These are phyloP conservation scores for Fusarium sp. DNA, from an alignment of 2,329 filamentous ascomycete genomes.

Conservation along the genomic window DNA sequence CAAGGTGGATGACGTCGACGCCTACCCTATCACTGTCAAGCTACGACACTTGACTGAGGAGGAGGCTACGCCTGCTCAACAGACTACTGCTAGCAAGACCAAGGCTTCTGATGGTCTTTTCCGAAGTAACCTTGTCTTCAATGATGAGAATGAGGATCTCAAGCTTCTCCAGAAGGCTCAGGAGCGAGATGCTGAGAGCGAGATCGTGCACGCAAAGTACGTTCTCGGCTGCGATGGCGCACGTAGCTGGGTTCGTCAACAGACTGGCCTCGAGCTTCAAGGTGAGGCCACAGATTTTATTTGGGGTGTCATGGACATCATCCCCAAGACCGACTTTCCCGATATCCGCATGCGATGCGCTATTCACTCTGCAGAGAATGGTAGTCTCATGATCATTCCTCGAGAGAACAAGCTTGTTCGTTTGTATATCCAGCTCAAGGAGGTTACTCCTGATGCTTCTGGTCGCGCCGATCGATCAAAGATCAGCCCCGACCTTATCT, in stretches of 20 bases:
- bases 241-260: slow-evolving; percentile 71
- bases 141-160: slow-evolving; percentile 62
- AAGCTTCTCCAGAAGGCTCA: slow-evolving; percentile 51
- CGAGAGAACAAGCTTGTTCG: slow-evolving; percentile 71
- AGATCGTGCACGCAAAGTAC: slow-evolving; percentile 60
- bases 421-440: slow-evolving; percentile 72
- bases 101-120: slow-evolving; percentile 62
- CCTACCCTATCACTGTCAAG: slow-evolving; percentile 70
- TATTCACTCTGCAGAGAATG: slow-evolving; percentile 65
- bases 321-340: slow-evolving; percentile 62
- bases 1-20: slow-evolving; percentile 58
- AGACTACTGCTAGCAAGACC: slow-evolving; percentile 4
- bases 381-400: slow-evolving; percentile 73
- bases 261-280: slow-evolving; percentile 61
- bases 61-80: slow-evolving; percentile 7
- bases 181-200: slow-evolving; percentile 35
- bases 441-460: slow-evolving; percentile 54
- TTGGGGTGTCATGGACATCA: slow-evolving; percentile 60
- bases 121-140: slow-evolving; percentile 63
- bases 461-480: slow-evolving; percentile 61
- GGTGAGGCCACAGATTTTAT: slow-evolving; percentile 66
- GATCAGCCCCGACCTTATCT: slow-evolving; percentile 72
- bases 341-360: slow-evolving; percentile 69
- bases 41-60: slow-evolving; percentile 59
- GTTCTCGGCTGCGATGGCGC: slow-evolving; percentile 77